These are phyloP conservation scores for Psidium friedrichsthalianum DNA, from an alignment of 345 rosid genomes.

Conservation along the genomic window DNA sequence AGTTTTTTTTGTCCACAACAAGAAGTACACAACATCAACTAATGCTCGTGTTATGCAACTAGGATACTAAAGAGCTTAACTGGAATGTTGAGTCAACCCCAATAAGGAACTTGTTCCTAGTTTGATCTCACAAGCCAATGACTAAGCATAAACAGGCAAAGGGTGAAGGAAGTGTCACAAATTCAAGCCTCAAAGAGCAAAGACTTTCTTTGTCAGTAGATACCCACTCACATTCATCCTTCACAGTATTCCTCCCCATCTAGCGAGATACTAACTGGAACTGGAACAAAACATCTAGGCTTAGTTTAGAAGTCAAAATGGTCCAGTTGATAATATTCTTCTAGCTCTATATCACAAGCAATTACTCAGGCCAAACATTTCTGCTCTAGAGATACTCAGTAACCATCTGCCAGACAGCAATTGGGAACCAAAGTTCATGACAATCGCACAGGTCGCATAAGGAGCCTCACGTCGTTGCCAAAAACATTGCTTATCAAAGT, in stretches of 20 bases:
- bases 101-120: background rate
- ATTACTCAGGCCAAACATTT: background rate
- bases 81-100: background rate
- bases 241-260: background rate
- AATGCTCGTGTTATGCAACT: background rate
- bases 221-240: background rate
- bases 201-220: background rate
- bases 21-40: background rate
- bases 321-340: background rate
- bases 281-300: background rate
- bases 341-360: too few species aligned
- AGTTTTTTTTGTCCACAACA: background rate
- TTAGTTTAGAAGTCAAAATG: background rate
- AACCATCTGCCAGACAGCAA: background rate
- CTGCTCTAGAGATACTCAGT: background rate
- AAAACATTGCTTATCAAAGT: background rate
- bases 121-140: background rate
- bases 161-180: background rate
- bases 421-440: background rate
- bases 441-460: background rate
- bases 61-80: background rate
- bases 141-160: background rate
- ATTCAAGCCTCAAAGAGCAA: background rate
- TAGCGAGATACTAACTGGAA: background rate
- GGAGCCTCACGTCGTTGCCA: background rate